Evolutionary conservation across 371 early-diverging fungal species (phyloP).

Genomic region (Rhizopus sp.): DNA sequence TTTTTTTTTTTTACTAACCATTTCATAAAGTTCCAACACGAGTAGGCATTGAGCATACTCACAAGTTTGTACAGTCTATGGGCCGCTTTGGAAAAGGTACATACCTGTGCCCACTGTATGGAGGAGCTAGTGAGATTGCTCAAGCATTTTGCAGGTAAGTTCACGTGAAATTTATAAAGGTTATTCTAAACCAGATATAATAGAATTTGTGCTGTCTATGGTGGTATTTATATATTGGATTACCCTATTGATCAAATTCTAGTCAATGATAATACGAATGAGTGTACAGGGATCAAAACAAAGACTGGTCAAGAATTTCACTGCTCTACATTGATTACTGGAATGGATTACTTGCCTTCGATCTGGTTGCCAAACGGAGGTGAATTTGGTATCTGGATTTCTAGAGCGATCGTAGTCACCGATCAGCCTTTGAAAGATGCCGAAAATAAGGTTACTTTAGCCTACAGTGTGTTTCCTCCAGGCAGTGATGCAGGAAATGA

Average conservation of each 20-base stretch:
- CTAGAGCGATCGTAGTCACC: slow-evolving; percentile 54
- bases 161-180: not conserved
- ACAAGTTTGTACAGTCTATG: slow-evolving; percentile 75
- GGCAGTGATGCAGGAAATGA: slow-evolving; percentile 37
- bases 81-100: slow-evolving; percentile 89
- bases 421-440: slow-evolving; percentile 37
- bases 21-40: slow-evolving; percentile 44
- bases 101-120: slow-evolving; percentile 84
- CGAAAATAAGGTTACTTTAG: slow-evolving; percentile 33
- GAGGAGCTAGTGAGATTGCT: slow-evolving; percentile 86
- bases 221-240: slow-evolving; percentile 84
- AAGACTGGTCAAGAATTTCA: slow-evolving; percentile 49
- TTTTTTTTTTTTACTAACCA: not conserved
- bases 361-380: slow-evolving; percentile 37
- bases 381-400: slow-evolving; percentile 41
- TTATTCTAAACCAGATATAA: not conserved
- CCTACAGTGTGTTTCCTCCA: slow-evolving; percentile 66
- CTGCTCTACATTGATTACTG: slow-evolving; percentile 49
- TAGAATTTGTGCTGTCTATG: slow-evolving; percentile 86
- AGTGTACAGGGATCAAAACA: slow-evolving; percentile 48
- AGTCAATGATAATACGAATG: slow-evolving; percentile 35
- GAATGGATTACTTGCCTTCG: slow-evolving; percentile 53
- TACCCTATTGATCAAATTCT: slow-evolving; percentile 42
- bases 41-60: slow-evolving; percentile 67
- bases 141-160: slow-evolving; percentile 89